Conservation (phyloP, 139 green algal genomes). For the Chlorella sp. region DNA sequence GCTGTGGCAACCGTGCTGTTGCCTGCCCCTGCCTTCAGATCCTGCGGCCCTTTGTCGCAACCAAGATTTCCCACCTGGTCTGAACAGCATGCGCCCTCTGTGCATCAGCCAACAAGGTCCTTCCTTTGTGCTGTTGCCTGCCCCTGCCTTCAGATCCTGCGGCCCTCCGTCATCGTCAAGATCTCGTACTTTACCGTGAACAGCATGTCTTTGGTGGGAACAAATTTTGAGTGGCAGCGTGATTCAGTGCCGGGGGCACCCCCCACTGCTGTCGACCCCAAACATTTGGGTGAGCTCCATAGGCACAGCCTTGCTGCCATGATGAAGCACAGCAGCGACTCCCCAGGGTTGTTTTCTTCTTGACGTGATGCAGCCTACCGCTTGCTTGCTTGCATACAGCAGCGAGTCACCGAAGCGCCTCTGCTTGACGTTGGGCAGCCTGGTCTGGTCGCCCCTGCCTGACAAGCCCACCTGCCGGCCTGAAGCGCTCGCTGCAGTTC, state of each 20-base stretch:
- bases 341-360: no score
- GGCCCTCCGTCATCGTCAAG: constrained; percentile 53
- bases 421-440: not conserved
- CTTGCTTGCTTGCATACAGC: no score
- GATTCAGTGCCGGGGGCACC: not conserved
- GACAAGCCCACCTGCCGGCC: not conserved
- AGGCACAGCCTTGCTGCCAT: not conserved
- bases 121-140: not conserved
- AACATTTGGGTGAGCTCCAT: constrained; percentile 12
- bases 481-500: no score
- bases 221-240: constrained; percentile 45
- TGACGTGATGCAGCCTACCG: no score
- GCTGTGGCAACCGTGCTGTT: no score
- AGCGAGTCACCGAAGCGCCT: no score
- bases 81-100: no score
- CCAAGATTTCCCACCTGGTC: no score
- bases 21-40: not conserved
- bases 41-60: no score
- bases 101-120: no score
- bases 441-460: not conserved
- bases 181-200: constrained; percentile 57
- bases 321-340: no score
- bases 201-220: constrained; percentile 42
- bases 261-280: not conserved
- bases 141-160: constrained; percentile 36